Conservation (phyloP, 176 grass and related monocot genomes). For the Triticum dicoccoides region DNA sequence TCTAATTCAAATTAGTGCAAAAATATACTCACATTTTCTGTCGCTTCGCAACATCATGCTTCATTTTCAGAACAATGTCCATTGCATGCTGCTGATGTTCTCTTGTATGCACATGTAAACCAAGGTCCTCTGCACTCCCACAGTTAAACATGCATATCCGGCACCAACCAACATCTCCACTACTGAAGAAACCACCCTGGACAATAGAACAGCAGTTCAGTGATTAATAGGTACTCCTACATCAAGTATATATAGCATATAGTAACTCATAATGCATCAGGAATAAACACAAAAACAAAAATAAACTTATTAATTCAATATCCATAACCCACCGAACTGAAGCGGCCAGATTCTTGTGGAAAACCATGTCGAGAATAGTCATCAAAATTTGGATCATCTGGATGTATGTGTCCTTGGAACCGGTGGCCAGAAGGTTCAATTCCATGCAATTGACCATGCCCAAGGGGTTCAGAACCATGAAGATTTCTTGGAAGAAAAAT, state of each 20-base stretch:
- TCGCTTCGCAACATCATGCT: slow-evolving; percentile 68
- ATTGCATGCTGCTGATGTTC: slow-evolving; percentile 88
- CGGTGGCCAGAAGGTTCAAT: slow-evolving; percentile 40
- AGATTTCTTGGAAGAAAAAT: slow-evolving; percentile 31
- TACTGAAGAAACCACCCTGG: slow-evolving; percentile 50
- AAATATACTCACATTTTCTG: slow-evolving; percentile 55
- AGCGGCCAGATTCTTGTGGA: slow-evolving; percentile 47
- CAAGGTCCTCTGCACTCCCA: slow-evolving; percentile 71
- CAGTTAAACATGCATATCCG: slow-evolving; percentile 84
- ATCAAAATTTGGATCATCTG: slow-evolving; percentile 41
- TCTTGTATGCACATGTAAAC: slow-evolving; percentile 80
- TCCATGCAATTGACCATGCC: slow-evolving; percentile 27
- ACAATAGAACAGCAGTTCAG: slow-evolving; percentile 24
- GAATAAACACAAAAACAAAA: neutral
- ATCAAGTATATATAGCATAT: slow-evolving; percentile 27
- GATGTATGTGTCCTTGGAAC: slow-evolving; percentile 39
- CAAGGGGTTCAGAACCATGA: slow-evolving; percentile 21
- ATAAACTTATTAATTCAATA: slow-evolving; percentile 21
- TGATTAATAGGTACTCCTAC: neutral
- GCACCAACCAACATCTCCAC: slow-evolving; percentile 74
- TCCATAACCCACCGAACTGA: slow-evolving; percentile 43
- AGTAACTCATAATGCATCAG: neutral
- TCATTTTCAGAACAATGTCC: slow-evolving; percentile 87
- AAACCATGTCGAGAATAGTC: slow-evolving; percentile 51
- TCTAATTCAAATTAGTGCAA: slow-evolving; percentile 32